Conservation (phyloP, 2,329 filamentous ascomycete species). For the Chrysosporium keratinophilum region DNA sequence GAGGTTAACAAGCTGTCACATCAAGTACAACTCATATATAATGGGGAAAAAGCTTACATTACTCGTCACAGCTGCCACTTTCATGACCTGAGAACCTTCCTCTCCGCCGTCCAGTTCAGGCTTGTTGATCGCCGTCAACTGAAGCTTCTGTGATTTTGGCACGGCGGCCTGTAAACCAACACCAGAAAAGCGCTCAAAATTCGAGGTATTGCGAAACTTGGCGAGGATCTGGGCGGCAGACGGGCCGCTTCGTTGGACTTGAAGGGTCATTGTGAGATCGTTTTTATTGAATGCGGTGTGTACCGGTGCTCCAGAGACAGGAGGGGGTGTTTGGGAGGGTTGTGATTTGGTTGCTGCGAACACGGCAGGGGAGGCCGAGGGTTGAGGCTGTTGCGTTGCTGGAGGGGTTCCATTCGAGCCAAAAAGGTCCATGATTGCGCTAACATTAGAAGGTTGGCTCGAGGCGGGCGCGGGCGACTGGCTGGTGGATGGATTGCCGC, state of each 20-base stretch:
- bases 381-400: constrained; percentile 40
- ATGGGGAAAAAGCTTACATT: constrained; percentile 2
- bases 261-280: constrained; percentile 67
- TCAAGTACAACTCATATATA: neutral
- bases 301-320: constrained; percentile 40
- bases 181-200: constrained; percentile 54
- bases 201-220: constrained; percentile 68
- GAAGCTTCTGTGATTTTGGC: constrained; percentile 89
- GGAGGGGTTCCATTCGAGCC: constrained; percentile 39
- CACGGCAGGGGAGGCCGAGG: constrained; percentile 39
- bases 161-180: constrained; percentile 90
- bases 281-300: constrained; percentile 79
- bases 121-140: constrained; percentile 80
- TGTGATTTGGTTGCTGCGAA: constrained; percentile 42
- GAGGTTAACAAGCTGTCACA: constrained; percentile 4
- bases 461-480: constrained; percentile 38
- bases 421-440: constrained; percentile 89
- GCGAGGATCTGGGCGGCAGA: constrained; percentile 72
- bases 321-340: constrained; percentile 37
- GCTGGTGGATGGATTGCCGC: constrained; percentile 52
- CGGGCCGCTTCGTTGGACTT: constrained; percentile 61
- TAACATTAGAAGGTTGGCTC: constrained; percentile 51
- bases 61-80: constrained; percentile 78
- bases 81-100: constrained; percentile 85
- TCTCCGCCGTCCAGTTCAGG: constrained; percentile 63